Evolutionary conservation across 1,284 basidiomycete genomes (phyloP).

Genomic region (Paramarasmius palmivorus): DNA sequence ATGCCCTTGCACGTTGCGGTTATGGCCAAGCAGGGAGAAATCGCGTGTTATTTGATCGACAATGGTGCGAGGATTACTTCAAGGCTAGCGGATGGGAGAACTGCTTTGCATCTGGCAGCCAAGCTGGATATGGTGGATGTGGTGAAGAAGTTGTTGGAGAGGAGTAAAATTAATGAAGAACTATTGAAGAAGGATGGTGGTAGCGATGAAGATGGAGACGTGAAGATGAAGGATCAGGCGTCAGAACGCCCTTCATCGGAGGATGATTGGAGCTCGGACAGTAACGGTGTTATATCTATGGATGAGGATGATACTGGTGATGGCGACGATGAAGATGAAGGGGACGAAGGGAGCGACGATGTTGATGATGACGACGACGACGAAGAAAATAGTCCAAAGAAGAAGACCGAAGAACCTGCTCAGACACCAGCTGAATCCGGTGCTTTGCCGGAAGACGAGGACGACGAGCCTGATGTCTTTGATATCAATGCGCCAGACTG

Average conservation of each 20-base stretch:
- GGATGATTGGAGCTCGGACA: constrained; percentile 48
- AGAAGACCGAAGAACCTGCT: constrained; percentile 16
- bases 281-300: constrained; percentile 33
- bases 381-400: constrained; percentile 18
- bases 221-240: constrained; percentile 23
- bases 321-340: constrained; percentile 26
- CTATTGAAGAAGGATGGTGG: constrained; percentile 31
- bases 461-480: constrained; percentile 34
- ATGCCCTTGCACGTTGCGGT: constrained; percentile 57
- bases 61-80: constrained; percentile 54
- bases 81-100: constrained; percentile 54
- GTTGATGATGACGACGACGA: constrained; percentile 16
- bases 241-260: constrained; percentile 38
- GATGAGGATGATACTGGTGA: constrained; percentile 34
- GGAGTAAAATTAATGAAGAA: constrained; percentile 42
- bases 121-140: constrained; percentile 43
- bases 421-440: constrained; percentile 11
- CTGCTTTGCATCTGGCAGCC: constrained; percentile 55
- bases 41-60: constrained; percentile 51
- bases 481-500: constrained; percentile 55
- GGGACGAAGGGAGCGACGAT: constrained; percentile 23
- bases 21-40: constrained; percentile 41
- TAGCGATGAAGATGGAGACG: constrained; percentile 27
- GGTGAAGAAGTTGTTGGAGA: constrained; percentile 49
- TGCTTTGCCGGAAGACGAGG: constrained; percentile 19